These are phyloP conservation scores for Blastobotrys terrestris DNA, from an alignment of 805 yeast genomes.

Conservation along the genomic window DNA sequence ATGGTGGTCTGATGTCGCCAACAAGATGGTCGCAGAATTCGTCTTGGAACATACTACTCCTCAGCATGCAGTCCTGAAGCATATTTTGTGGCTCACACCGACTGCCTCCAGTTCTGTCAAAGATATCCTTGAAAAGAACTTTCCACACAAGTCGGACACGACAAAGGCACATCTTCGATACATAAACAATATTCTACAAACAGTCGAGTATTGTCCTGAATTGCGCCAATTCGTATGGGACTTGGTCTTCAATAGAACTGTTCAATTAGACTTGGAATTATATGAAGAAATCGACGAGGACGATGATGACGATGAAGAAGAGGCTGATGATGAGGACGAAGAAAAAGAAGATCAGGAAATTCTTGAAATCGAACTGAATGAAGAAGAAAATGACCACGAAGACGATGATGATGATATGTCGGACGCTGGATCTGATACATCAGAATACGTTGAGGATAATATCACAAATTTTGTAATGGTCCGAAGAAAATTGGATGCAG, in stretches of 20 bases:
- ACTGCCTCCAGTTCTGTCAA: slow-evolving; percentile 68
- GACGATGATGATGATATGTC: slow-evolving; percentile 33
- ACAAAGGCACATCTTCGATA: slow-evolving; percentile 53
- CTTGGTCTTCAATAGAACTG: slow-evolving; percentile 67
- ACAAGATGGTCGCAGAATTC: slow-evolving; percentile 61
- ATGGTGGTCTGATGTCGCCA: slow-evolving; percentile 82
- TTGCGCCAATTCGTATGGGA: slow-evolving; percentile 73
- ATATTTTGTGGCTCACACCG: slow-evolving; percentile 69
- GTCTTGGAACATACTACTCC: slow-evolving; percentile 32
- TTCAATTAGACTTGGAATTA: slow-evolving; percentile 85
- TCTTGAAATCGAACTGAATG: slow-evolving; percentile 25
- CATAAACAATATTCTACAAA: slow-evolving; percentile 52
- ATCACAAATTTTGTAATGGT: slow-evolving; percentile 34
- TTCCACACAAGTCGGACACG: slow-evolving; percentile 74
- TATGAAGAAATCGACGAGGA: slow-evolving; percentile 83
- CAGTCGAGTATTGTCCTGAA: slow-evolving; percentile 69
- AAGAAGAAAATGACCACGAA: slow-evolving; percentile 29
- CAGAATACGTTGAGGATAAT: slow-evolving; percentile 27
- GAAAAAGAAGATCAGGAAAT: slow-evolving; percentile 33
- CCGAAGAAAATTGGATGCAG: slow-evolving; percentile 64
- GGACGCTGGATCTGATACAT: slow-evolving; percentile 30
- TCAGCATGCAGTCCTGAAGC: slow-evolving; percentile 61
- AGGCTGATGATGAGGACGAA: slow-evolving; percentile 23
- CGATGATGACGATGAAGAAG: slow-evolving; percentile 44
- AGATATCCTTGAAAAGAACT: slow-evolving; percentile 47